These are phyloP conservation scores for Diplodia scrobiculata DNA, from an alignment of 2,329 filamentous ascomycete genomes.

Conservation along the genomic window DNA sequence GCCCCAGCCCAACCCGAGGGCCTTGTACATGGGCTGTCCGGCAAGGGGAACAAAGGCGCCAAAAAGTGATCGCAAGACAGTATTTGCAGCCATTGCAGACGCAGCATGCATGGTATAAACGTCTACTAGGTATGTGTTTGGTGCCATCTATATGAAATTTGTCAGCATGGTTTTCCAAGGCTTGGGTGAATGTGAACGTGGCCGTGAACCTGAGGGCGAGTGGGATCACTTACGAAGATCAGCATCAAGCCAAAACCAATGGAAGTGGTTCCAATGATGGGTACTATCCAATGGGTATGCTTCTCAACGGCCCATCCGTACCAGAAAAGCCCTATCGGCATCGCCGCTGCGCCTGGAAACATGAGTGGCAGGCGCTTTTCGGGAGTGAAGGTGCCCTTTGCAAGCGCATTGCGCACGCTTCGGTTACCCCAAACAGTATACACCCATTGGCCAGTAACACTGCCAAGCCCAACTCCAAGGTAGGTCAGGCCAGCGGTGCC, in stretches of 20 bases:
- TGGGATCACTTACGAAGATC: slow-evolving; percentile 37
- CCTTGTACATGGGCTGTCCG: slow-evolving; percentile 45
- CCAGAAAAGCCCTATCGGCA: slow-evolving; percentile 44
- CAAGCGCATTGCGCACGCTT: slow-evolving; percentile 38
- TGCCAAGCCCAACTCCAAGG: slow-evolving; percentile 48
- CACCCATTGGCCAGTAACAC: slow-evolving; percentile 41
- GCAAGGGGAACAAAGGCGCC: slow-evolving; percentile 48
- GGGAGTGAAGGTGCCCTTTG: slow-evolving; percentile 40
- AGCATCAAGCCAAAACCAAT: slow-evolving; percentile 43
- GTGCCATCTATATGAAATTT: slow-evolving; percentile 37
- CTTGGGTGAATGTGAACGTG: not conserved
- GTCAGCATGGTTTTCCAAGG: not conserved
- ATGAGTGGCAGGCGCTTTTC: slow-evolving; percentile 44
- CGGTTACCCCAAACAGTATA: slow-evolving; percentile 42
- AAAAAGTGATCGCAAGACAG: slow-evolving; percentile 43
- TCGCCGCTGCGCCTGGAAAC: slow-evolving; percentile 39
- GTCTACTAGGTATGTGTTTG: slow-evolving; percentile 48
- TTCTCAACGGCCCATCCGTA: slow-evolving; percentile 45
- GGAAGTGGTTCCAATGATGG: slow-evolving; percentile 40
- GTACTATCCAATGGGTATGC: slow-evolving; percentile 43
- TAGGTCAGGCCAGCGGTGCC: slow-evolving; percentile 47
- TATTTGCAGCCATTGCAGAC: slow-evolving; percentile 48
- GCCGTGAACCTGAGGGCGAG: slow-evolving; percentile 32
- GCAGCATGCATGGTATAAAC: slow-evolving; percentile 48
- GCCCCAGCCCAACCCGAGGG: slow-evolving; percentile 47